Percentiles rank a stretch among this genome's conserved stretches.
phyloP scores from a whole-genome alignment of 306 rosid genomes.

The Inga oerstediana region DNA sequence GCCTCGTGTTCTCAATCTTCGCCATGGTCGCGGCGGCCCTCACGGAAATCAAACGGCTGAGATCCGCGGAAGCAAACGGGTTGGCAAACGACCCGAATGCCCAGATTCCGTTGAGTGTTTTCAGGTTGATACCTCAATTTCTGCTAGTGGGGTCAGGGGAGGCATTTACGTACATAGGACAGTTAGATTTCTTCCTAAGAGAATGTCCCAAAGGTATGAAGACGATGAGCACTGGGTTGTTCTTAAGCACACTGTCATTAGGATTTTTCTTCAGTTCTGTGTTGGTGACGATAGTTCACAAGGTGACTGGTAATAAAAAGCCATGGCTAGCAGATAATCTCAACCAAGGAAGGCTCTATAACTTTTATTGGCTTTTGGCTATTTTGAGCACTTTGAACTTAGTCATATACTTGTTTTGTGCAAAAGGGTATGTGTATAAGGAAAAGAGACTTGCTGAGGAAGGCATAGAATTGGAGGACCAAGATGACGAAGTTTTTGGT shows the following conservation, averaged over 20 bases:
- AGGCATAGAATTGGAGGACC: constrained; percentile 60
- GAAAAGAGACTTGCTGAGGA: constrained; percentile 72
- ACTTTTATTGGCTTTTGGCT: constrained; percentile 85
- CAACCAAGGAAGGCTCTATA: constrained; percentile 70
- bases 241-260: constrained; percentile 69
- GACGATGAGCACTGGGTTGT: constrained; percentile 89
- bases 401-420: constrained; percentile 58
- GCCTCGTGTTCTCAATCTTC: constrained; percentile 53
- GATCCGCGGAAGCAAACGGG: constrained; percentile 37
- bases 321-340: constrained; percentile 89
- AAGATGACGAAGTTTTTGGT: constrained; percentile 24
- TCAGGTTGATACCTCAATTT: constrained; percentile 87
- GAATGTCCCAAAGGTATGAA: constrained; percentile 95
- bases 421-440: constrained; percentile 81
- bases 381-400: constrained; percentile 67
- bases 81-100: constrained; percentile 33
- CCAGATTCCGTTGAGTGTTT: constrained; percentile 61
- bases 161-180: constrained; percentile 82
- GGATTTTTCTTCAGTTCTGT: constrained; percentile 80
- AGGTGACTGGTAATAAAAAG: constrained; percentile 45
- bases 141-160: constrained; percentile 87
- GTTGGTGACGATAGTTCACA: constrained; percentile 71
- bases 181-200: constrained; percentile 74
- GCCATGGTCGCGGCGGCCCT: constrained; percentile 79
- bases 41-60: constrained; percentile 50